A percentile compares a stretch with the other conserved stretches of the same genome.
Evolutionary conservation across 2,329 filamentous ascomycete genomes (phyloP).

Genomic region (Aspergillus amoenus): DNA sequence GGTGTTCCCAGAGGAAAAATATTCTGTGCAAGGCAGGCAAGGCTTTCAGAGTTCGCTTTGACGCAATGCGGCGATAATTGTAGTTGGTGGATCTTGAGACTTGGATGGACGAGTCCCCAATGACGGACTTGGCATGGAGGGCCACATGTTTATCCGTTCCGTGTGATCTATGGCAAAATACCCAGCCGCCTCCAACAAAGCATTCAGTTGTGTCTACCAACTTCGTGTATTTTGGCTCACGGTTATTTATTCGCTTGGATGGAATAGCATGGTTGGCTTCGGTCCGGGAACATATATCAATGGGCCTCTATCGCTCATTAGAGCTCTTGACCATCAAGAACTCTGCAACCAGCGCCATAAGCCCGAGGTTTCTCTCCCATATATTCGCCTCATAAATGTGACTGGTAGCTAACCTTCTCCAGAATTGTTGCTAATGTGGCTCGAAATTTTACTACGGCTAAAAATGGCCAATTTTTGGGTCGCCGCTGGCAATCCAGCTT

Average conservation of each 20-base stretch:
- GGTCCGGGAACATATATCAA: neutral
- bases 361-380: neutral
- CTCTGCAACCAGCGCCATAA: neutral
- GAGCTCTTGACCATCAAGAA: neutral
- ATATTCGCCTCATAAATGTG: neutral
- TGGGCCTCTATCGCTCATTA: neutral
- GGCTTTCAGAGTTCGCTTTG: conserved; percentile 2
- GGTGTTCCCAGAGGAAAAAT: neutral
- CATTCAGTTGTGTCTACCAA: neutral
- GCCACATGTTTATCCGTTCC: conserved; percentile 23
- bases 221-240: neutral
- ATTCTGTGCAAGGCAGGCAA: neutral
- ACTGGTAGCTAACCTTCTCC: neutral
- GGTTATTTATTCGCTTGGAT: neutral
- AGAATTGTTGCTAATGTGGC: neutral
- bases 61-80: conserved; percentile 21
- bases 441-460: neutral
- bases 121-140: conserved; percentile 20
- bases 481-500: neutral
- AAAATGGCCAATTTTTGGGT: neutral
- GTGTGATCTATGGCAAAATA: conserved; percentile 6
- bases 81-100: conserved; percentile 13
- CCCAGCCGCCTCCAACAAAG: neutral
- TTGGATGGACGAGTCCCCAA: conserved; percentile 20
- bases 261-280: neutral